Base-by-base conservation (phyloP, 345 rosid species). In the Pugionium cornutum region DNA sequence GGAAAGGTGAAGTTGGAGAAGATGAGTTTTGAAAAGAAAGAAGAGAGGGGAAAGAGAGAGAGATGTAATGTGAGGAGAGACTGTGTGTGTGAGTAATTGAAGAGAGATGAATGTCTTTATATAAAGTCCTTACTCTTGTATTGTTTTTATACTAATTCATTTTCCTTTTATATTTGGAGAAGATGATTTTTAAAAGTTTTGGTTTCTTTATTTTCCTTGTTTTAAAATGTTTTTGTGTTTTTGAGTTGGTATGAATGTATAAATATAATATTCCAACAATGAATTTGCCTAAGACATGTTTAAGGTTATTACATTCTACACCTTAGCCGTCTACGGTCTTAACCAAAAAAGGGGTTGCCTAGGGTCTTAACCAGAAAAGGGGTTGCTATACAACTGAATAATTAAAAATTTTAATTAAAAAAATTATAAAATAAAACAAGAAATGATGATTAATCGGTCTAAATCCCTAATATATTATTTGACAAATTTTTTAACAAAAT, bases 1-100 rank as follows among this genome's bases (percentile, higher is more conserved):
- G 59, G 40, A 78, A 66, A 58, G 54, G 65, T 50, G 75, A 75
- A 80, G 72, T 75, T 77, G 77, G 68, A 70, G 79, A 70, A 26
- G 29, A 59, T 73, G 53, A 3, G 4, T 56, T 45, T 27, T 27
- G 56, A 35, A 76, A 51, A 28, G n/a, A 8, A 46, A 44, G 59
- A 53, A 54, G 61, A 41, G 72, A 68, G 25, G 39, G 65, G 53
- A 54, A 51, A 54, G 37, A 69, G 34, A 48, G 33, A 67, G 50
- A 40, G 71, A 32, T 18, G 18, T 46, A 34, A 55, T 48, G 46
- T 55, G 67, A 53, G 77, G 68, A 28, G 67, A 73, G 54, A 66
- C 45, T 54, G 31, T 56, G 27, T 50, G 66, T 58, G 61, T 33
- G 49, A 39, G 59, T 46, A 54, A 44, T 53, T 26, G 39, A 18